A percentile compares a stretch with the other conserved stretches of the same genome.
Evolutionary conservation across 257 asterid species (phyloP).

Genomic region (Knoxia roxburghii): DNA sequence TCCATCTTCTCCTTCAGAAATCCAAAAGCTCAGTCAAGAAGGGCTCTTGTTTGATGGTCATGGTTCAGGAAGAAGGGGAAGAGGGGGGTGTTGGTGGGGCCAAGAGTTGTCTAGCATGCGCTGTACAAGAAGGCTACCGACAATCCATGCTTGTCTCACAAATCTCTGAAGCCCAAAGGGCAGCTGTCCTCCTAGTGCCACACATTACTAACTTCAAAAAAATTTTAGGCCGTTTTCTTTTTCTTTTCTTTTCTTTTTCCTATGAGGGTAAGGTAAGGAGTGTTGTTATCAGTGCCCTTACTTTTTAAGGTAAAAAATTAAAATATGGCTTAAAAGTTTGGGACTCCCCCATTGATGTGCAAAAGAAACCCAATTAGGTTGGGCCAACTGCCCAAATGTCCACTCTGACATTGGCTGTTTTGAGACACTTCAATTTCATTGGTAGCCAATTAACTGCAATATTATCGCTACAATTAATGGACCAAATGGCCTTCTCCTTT

Average conservation of each 20-base stretch:
- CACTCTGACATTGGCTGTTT: background rate
- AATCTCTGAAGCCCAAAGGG: background rate
- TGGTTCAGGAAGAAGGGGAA: background rate
- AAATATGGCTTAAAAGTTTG: background rate
- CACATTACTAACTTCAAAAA: conserved; percentile 5
- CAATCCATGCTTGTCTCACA: conserved; percentile 37
- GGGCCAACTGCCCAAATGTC: background rate
- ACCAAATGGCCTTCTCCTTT: background rate
- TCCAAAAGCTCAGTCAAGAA: too few species aligned
- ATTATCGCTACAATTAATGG: background rate
- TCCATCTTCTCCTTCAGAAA: background rate
- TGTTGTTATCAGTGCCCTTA: background rate
- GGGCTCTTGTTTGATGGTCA: too few species aligned
- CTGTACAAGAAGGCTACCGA: conserved; percentile 19
- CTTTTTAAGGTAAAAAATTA: background rate
- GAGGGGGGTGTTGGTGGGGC: conserved; percentile 25
- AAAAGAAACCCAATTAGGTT: background rate
- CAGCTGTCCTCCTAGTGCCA: conserved; percentile 24
- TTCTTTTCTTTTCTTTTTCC: background rate
- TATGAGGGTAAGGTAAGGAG: background rate
- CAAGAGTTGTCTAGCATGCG: conserved; percentile 41
- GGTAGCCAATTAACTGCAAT: background rate
- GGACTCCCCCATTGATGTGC: too few species aligned
- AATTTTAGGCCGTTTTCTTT: background rate
- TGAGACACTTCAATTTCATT: background rate